A percentile compares a stretch with the other conserved stretches of the same genome.
Evolutionary conservation across 164 flowering plant genomes (phyloP).

Genomic region (Kalanchoe fedtschenkoi): DNA sequence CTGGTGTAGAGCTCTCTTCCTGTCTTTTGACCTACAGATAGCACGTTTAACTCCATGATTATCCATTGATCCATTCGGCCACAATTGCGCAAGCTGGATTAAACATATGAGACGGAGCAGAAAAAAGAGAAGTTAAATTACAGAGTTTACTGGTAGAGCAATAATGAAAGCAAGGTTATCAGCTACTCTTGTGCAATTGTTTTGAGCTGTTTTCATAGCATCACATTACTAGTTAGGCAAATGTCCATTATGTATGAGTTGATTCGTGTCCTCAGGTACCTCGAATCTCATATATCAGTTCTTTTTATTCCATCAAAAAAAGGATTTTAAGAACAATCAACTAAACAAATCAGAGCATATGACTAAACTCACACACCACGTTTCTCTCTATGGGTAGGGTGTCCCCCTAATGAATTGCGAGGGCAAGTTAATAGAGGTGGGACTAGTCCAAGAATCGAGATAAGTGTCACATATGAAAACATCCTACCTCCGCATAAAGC

Average conservation of each 20-base stretch:
- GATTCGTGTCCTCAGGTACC: neutral
- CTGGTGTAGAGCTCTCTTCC: conserved; percentile 33
- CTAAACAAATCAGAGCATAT: neutral
- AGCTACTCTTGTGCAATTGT: conserved; percentile 13
- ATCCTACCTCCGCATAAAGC: conserved; percentile 76
- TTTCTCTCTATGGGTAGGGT: neutral
- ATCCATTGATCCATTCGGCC: conserved; percentile 92
- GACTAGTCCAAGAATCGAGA: neutral
- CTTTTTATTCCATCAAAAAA: too few relatives aligned
- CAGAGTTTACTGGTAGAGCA: neutral
- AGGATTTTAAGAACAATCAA: neutral
- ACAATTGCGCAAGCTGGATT: conserved; percentile 74
- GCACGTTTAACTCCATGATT: conserved; percentile 78
- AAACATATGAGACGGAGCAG: conserved; percentile 1
- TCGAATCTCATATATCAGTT: neutral
- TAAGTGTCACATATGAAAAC: neutral
- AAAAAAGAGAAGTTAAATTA: neutral
- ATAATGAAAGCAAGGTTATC: neutral
- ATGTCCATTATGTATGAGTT: neutral
- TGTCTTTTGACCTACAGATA: conserved; percentile 71
- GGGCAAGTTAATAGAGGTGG: neutral
- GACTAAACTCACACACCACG: neutral
- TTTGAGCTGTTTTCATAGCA: conserved; percentile 27
- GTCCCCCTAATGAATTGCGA: neutral
- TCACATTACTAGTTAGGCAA: neutral